Evolutionary conservation across 352 stramenopile species (phyloP), one percentile per base, ranked within the genome.

Genomic region (Sclerospora graminicola): DNA sequence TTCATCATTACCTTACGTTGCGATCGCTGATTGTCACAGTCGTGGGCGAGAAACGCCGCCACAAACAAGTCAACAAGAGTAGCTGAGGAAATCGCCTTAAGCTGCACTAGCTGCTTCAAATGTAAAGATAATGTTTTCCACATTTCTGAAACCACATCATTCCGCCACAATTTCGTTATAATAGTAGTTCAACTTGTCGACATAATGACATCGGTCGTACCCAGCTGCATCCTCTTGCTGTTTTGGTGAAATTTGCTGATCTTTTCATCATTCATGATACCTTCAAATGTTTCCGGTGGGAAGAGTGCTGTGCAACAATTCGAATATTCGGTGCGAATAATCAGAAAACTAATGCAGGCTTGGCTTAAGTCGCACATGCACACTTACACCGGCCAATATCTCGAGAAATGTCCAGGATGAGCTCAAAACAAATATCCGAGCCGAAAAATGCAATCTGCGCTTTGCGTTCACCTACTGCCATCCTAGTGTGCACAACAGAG

Each of bases 361-460:
- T 14, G 7, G 30, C 15, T 35, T 8, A 19, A 19, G 30, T 16
- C 30, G 30, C 10, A 16, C 30, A 18, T 16, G 15, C 11, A n/a
- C 45, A 43, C 34, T 38, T 47, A 82, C 75, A 63, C 57, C 68
- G 57, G 4, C 73, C 75, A 54, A 88, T 42, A 11, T 84, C 70
- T 19, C 54, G 54, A 8, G 68, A 63, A 29, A 86, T 66, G 26
- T 87, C 64, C 2, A 88, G 20, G 16, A 88, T 63, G 10, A 88
- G 53, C 38, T 85, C 75, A 30, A 87, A 87, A 57, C 75, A 87
- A 14, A 90, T 66, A 43, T 88, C 78, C 1, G 70, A 79, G 4
- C 73, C 73, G 32, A 77, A 87, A 83, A 87, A 83, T 24, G 67
- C 76, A 53, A 87, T 82, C 42, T 89, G 78, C 4, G 75, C 73